Percentiles rank a stretch among this genome's conserved stretches.
Evolutionary conservation across 768 basidiomycete species (phyloP).

Genomic region (Russula griseocarnosa): DNA sequence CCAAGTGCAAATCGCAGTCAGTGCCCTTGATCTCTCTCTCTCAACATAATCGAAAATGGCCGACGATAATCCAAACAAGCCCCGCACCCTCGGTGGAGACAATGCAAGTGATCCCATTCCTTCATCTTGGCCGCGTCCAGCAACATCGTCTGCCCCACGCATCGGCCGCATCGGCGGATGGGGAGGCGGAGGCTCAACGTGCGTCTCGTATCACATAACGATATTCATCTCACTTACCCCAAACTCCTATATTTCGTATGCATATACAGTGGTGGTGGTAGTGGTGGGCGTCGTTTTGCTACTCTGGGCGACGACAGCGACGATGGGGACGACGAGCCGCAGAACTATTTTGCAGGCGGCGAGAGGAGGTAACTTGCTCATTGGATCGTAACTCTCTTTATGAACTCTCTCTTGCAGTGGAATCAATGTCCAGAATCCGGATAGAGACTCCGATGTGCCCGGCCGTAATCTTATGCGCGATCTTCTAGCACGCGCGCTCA

Average conservation of each 20-base stretch:
- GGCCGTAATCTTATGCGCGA: constrained; percentile 63
- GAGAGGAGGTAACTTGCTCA: constrained; percentile 65
- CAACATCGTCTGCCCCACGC: constrained; percentile 16
- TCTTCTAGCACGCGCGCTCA: constrained; percentile 73
- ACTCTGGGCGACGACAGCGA: constrained; percentile 49
- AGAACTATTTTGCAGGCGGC: constrained; percentile 87
- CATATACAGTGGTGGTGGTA: constrained; percentile 27
- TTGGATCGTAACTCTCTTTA: neutral
- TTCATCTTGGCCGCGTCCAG: constrained; percentile 18
- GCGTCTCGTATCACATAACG: neutral
- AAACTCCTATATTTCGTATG: neutral
- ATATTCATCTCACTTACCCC: neutral
- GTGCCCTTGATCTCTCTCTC: neutral
- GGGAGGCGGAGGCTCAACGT: constrained; percentile 17
- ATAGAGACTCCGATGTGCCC: constrained; percentile 43
- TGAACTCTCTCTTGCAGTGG: constrained; percentile 50
- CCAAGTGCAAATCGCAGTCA: too few relatives aligned
- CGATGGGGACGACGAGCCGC: constrained; percentile 42
- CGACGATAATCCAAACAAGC: constrained; percentile 21
- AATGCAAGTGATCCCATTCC: neutral
- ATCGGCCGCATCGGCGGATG: constrained; percentile 32
- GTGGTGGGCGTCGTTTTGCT: constrained; percentile 31
- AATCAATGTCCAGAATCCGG: constrained; percentile 83
- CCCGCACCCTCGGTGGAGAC: constrained; percentile 23
- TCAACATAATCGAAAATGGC: constrained; percentile 6